Percentiles rank a stretch among this genome's conserved stretches.
These are phyloP conservation scores for Argentina anserina DNA, from an alignment of 306 rosid species.

Conservation along the genomic window DNA sequence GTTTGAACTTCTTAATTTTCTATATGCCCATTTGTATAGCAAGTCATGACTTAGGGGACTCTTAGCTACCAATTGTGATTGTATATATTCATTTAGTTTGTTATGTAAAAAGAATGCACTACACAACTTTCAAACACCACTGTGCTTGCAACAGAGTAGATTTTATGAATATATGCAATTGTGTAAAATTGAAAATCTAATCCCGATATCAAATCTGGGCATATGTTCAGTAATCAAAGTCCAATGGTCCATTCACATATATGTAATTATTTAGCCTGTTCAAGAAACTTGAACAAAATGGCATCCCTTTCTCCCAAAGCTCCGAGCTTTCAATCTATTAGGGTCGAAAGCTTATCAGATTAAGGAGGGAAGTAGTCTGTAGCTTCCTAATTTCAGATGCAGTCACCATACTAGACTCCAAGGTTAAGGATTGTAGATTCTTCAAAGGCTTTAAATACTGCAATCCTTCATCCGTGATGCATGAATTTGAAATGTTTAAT, in stretches of 20 bases:
- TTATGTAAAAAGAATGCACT: too few relatives aligned
- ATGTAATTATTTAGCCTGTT: slow-evolving; percentile 23
- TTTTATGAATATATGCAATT: slow-evolving; percentile 11
- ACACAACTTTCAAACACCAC: too few relatives aligned
- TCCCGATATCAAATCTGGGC: slow-evolving; percentile 9
- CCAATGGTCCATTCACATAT: neutral
- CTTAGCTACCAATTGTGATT: too few relatives aligned
- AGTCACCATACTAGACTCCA: slow-evolving; percentile 71
- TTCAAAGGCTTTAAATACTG: slow-evolving; percentile 54
- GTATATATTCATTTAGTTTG: too few relatives aligned
- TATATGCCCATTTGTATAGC: too few relatives aligned
- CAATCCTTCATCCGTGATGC: slow-evolving; percentile 52
- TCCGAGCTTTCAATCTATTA: slow-evolving; percentile 28
- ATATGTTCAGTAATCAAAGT: slow-evolving; percentile 19
- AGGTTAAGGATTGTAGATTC: slow-evolving; percentile 58
- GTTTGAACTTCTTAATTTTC: too few relatives aligned
- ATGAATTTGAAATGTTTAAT: slow-evolving; percentile 61
- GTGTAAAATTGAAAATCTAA: slow-evolving; percentile 6
- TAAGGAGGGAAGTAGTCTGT: slow-evolving; percentile 51
- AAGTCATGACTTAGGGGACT: too few relatives aligned
- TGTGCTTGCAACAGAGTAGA: neutral
- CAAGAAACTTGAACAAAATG: slow-evolving; percentile 25
- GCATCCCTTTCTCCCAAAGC: neutral
- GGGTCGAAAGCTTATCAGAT: slow-evolving; percentile 66
- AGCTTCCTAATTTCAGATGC: slow-evolving; percentile 62